These are phyloP conservation scores for Mycena galopus DNA, from an alignment of 768 basidiomycete genomes.

Conservation along the genomic window DNA sequence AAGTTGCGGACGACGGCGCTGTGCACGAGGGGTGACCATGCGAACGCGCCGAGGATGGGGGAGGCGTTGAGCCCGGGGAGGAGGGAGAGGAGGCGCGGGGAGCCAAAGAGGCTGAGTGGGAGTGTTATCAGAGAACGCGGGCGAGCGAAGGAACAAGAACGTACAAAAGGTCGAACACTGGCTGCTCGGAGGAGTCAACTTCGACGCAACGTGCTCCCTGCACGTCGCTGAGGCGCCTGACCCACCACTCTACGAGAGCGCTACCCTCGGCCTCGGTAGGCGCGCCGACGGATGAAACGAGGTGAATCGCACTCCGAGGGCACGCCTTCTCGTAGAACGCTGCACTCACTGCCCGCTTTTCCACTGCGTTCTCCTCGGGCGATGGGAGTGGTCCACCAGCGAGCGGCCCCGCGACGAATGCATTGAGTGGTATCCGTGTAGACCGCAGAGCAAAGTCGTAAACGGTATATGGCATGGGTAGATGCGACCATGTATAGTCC, in stretches of 20 bases:
- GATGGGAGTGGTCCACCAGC: constrained; percentile 59
- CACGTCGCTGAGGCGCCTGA: constrained; percentile 49
- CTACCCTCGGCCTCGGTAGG: constrained; percentile 55
- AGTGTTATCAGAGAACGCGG: neutral
- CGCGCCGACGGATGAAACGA: constrained; percentile 50
- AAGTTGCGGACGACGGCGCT: constrained; percentile 65
- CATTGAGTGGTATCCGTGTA: constrained; percentile 67
- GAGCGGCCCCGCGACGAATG: constrained; percentile 68
- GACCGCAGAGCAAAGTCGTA: constrained; percentile 68
- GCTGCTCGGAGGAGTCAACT: constrained; percentile 53
- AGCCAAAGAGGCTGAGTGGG: constrained; percentile 59
- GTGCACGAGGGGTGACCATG: constrained; percentile 67
- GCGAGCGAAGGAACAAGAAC: constrained; percentile 35
- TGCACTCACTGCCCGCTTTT: constrained; percentile 57
- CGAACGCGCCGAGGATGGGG: constrained; percentile 63
- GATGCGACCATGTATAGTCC: constrained; percentile 72
- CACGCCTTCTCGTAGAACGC: constrained; percentile 66
- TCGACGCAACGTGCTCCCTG: constrained; percentile 57
- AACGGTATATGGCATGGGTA: constrained; percentile 65
- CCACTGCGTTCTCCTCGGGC: constrained; percentile 32
- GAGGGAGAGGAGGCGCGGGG: constrained; percentile 54
- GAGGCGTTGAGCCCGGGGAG: constrained; percentile 59
- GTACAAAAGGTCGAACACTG: constrained; percentile 65
- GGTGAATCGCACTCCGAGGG: constrained; percentile 48
- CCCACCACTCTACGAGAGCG: constrained; percentile 66